Evolutionary conservation across 441 rosid genomes (phyloP).

Genomic region (Populus tomentosa): DNA sequence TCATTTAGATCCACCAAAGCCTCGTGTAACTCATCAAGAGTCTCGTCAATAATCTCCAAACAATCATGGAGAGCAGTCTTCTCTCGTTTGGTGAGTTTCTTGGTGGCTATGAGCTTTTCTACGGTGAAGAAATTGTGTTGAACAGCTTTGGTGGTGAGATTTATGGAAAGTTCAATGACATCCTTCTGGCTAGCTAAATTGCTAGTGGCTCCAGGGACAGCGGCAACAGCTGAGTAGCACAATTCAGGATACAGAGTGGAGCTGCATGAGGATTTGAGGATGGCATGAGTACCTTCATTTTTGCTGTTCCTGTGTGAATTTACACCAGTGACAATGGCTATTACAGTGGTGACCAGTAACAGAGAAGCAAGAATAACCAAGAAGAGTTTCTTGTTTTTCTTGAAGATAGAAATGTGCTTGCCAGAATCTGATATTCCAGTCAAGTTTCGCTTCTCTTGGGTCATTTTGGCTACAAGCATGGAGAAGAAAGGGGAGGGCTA

Average conservation of each 20-base stretch:
- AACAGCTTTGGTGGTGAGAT: conserved; percentile 46
- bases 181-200: conserved; percentile 47
- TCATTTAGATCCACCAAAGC: conserved; percentile 45
- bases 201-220: conserved; percentile 23
- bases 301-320: conserved; percentile 25
- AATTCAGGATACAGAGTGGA: conserved; percentile 49
- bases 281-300: conserved; percentile 25
- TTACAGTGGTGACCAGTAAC: conserved; percentile 7
- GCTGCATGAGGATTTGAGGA: conserved; percentile 57
- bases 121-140: conserved; percentile 53
- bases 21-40: conserved; percentile 60
- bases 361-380: conserved; percentile 9
- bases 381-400: conserved; percentile 15
- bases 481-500: neutral
- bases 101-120: conserved; percentile 33
- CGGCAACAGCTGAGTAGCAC: conserved; percentile 49
- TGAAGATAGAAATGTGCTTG: conserved; percentile 3
- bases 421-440: conserved; percentile 4
- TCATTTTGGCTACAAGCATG: neutral
- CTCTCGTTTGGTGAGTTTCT: conserved; percentile 44
- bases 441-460: conserved; percentile 9
- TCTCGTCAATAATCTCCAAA: conserved; percentile 61
- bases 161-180: conserved; percentile 56
- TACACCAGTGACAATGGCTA: conserved; percentile 21
- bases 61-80: conserved; percentile 74